Evolutionary conservation across 345 rosid genomes (phyloP).

Genomic region (Citrus medica): DNA sequence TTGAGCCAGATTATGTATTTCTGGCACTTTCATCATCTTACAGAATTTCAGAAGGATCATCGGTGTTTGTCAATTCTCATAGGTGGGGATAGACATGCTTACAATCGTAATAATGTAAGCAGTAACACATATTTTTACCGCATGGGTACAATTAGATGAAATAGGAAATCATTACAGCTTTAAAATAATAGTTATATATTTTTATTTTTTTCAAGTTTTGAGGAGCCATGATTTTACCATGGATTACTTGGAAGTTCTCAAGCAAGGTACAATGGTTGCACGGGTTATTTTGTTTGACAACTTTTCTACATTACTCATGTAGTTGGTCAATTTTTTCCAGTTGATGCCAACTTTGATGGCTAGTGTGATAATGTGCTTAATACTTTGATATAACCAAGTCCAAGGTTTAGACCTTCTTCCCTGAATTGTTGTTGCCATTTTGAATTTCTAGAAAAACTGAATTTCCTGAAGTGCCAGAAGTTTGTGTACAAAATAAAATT

Average conservation of each 20-base stretch:
- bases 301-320: not conserved
- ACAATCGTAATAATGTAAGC: not conserved
- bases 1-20: not conserved
- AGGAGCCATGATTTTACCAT: not conserved
- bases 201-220: not conserved
- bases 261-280: not conserved
- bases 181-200: not conserved
- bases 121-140: not conserved
- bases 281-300: not conserved
- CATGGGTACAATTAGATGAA: not conserved
- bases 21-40: not conserved
- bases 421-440: not conserved
- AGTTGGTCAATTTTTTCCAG: not conserved
- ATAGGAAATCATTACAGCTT: not conserved
- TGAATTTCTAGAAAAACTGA: not conserved
- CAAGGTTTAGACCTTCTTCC: not conserved
- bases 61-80: not conserved
- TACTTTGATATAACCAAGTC: not conserved
- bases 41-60: not conserved
- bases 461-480: not conserved
- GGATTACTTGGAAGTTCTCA: not conserved
- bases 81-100: not conserved
- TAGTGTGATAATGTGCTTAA: not conserved
- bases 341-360: not conserved
- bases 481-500: not conserved